Evolutionary conservation across 2,329 filamentous ascomycete genomes (phyloP), one percentile per base, ranked within the genome.

Genomic region (Pezicula rhizophila): DNA sequence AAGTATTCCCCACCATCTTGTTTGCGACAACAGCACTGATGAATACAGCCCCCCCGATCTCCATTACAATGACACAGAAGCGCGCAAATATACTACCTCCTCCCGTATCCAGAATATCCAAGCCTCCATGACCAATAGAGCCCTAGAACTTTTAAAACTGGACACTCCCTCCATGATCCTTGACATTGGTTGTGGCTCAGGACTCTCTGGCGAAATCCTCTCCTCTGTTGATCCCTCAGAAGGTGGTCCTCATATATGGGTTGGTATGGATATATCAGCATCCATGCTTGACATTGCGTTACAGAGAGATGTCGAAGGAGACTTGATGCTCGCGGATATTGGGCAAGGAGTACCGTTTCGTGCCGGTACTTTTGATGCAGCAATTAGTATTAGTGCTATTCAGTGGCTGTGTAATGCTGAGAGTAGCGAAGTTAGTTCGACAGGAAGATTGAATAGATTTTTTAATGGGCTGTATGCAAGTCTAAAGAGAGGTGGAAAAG

Each of bases 351-450:
- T 99, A 0, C 93, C 93, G 0, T 99, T 99, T 66, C 84, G 93
- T 14, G 81, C 93, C 0, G 93, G 93, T 28, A 82, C 85, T 0
- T 99, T 99, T 64, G 93, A 99, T 66, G 93, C 92, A 0, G 93
- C 93, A 18, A 90, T 99, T 60, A 90, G 84, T 62, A 97, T 99
- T 65, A 89, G 83, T 58, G 93, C 93, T 1, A 87, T 99, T n/a
- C 93, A 99, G 68, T 99, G 93, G 93, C 76, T 99, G 26, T 99
- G 93, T 68, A 97, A 96, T 67, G 93, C 92, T 37, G 93, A 97
- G 67, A 87, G 80, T 51, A 88, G 82, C 63, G 89, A 95, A 44
- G 91, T 93, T 0, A 87, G 80, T 1, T 87, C 90, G 1, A 79
- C 86, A 25, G 89, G 87, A 0, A 75, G 93, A 5, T 69, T 99